Base-by-base conservation (phyloP, 805 yeast species). In the Candida odintsovae region DNA sequence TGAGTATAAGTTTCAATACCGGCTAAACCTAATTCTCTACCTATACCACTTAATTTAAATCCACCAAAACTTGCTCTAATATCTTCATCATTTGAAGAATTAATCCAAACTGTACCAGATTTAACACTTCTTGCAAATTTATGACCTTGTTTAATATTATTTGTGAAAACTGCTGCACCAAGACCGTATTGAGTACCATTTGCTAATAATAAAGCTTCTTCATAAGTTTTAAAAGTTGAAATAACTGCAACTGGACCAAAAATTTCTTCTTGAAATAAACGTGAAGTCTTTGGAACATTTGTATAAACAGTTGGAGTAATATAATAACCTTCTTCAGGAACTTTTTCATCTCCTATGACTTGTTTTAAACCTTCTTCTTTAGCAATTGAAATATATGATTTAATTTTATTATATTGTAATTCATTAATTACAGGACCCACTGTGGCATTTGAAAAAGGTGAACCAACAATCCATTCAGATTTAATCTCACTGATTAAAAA, bases 201-300 rank as follows among this genome's bases (percentile, higher is more conserved):
- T 54, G 95, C 95, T 49, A 72, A 73, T 50, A 64, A 68, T 23
- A 88, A 52, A 6, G 80, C 95, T 52, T 87, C 90, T 42, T 78
- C 83, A 53, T 80, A 84, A 26, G 80, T 69, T 33, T 69, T 61
- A 68, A 88, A 88, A 64, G 77, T 78, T 47, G 83, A 78, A 31
- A 84, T 71, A 8, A 80, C 72, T 22, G 83, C 88, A 29, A 88
- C 96, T 15, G 96, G 96, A 18, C 96, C 96, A 64, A 88, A 88
- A 48, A 88, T 86, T 67, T 88, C 96, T 65, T 88, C 95, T 53
- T 74, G 73, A 47, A 82, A 84, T 43, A 88, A 77, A 49, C 75
- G 70, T 78, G 83, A 82, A 28, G 73, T 64, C 50, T 82, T 82
- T 45, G 71, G 74, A 42, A 85, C 88, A 57, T 85, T 86, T 22